Base-by-base conservation (phyloP, 192 early-diverging fungal genomes). In the Jimgerdemannia lactiflua region DNA sequence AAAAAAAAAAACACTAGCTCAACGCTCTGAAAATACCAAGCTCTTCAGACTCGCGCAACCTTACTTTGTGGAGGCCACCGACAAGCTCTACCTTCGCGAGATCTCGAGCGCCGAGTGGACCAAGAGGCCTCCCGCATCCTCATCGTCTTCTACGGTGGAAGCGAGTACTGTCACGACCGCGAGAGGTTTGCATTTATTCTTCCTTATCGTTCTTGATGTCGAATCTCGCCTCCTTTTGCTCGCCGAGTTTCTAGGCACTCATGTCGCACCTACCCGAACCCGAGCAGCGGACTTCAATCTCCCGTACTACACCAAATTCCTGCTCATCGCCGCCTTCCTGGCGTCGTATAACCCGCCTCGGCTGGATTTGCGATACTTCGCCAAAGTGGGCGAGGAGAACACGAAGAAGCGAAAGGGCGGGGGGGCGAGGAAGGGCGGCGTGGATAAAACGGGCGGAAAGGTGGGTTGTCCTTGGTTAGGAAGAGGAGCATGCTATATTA, bases 321-420 rank as follows among this genome's bases (percentile, higher is more conserved):
- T 99, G 18, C 81, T 98, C 6, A 91, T 99, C 40, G 93, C 98
- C 0, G 86, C 94, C 4, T 99, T 92, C 77, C 68, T 99, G 71
- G 98, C 97, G 0, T 97, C 95, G 0, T 98, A 97, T 78, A 99
- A 99, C 72, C 97, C 98, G 17, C 85, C 92, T 10, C 77, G 90
- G 17, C 83, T 95, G 43, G 98, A 99, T 80, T 83, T 91, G 19
- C 88, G 94, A 18, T 97, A 94, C 73, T 99, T 99, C 90, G 78
- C 94, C 18, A 89, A 90, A 42, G 82, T 72, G 1, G 76, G 71
- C 8, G 89, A 87, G 41, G 82, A 74, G 42, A 78, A 75, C 39
- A 19, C 9, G 17, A 83, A 79, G 64, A 82, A 70, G 63, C 49
- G 49, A 10, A 78, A 74, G 17, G 77, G 77, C 11, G 81, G 81